phyloP scores from a whole-genome alignment of 2,329 filamentous ascomycete species.

The Fusarium transvaalense region DNA sequence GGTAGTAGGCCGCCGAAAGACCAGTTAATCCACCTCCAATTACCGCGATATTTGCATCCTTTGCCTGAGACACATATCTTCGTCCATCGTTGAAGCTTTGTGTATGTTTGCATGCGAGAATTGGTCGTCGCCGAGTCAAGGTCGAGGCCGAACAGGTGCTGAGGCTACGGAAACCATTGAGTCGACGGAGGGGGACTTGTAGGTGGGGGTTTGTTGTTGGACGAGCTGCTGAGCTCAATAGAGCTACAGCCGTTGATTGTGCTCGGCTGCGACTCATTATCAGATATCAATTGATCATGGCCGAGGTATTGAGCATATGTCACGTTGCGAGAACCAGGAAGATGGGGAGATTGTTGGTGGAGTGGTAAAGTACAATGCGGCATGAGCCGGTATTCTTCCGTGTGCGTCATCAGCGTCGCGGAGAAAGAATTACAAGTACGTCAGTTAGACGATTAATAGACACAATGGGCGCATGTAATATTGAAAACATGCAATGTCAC shows the following conservation, averaged over 20 bases:
- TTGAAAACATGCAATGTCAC: constrained; percentile 4
- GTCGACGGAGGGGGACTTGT: constrained; percentile 22
- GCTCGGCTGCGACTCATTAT: constrained; percentile 48
- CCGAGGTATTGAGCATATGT: constrained; percentile 17
- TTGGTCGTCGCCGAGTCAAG: constrained; percentile 25
- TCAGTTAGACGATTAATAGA: neutral
- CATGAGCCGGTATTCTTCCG: constrained; percentile 43
- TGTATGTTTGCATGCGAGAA: constrained; percentile 12
- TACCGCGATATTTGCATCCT: constrained; percentile 68
- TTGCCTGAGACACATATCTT: constrained; percentile 36
- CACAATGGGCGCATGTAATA: neutral
- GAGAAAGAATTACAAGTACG: neutral
- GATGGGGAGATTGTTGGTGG: constrained; percentile 39
- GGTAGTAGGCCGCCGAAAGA: constrained; percentile 81
- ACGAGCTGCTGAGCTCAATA: constrained; percentile 44
- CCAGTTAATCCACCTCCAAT: constrained; percentile 88
- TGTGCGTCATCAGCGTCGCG: constrained; percentile 30
- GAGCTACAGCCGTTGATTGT: constrained; percentile 46
- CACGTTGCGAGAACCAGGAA: constrained; percentile 19
- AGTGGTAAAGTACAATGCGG: constrained; percentile 18
- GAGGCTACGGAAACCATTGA: constrained; percentile 38
- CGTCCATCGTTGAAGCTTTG: constrained; percentile 19
- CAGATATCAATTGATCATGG: constrained; percentile 51
- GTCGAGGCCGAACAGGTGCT: constrained; percentile 21
- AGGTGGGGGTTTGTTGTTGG: constrained; percentile 1